phyloP scores from a whole-genome alignment of 2,329 filamentous ascomycete species.

The Berkeleyomyces rouxiae region DNA sequence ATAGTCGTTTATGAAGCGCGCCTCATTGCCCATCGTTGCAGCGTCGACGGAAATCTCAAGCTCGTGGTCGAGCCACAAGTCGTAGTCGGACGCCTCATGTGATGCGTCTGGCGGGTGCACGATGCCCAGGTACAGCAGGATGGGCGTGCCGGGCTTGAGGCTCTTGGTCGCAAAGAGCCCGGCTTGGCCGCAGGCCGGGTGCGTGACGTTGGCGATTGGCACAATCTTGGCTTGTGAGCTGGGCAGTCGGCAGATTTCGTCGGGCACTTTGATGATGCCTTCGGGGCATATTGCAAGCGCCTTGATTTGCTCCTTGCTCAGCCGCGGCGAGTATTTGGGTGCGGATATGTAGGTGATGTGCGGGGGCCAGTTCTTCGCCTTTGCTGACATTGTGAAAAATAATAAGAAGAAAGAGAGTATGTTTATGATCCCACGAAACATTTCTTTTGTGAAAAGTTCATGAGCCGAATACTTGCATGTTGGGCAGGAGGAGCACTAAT shows the following conservation, averaged over 20 bases:
- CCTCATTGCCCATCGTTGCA: slow-evolving; percentile 41
- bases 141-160: slow-evolving; percentile 36
- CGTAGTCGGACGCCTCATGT: slow-evolving; percentile 37
- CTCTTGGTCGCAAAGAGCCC: slow-evolving; percentile 42
- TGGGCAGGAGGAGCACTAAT: background rate
- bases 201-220: slow-evolving; percentile 30
- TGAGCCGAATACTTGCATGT: too few relatives aligned
- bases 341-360: slow-evolving; percentile 34
- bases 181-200: slow-evolving; percentile 41
- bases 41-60: slow-evolving; percentile 44
- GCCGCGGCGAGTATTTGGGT: slow-evolving; percentile 31
- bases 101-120: slow-evolving; percentile 29
- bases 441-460: too few relatives aligned
- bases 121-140: slow-evolving; percentile 45
- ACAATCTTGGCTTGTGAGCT: slow-evolving; percentile 36
- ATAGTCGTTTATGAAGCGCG: slow-evolving; percentile 51
- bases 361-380: slow-evolving; percentile 42
- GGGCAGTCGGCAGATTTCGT: slow-evolving; percentile 26
- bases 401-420: background rate
- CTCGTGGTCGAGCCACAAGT: slow-evolving; percentile 44
- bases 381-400: background rate
- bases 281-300: slow-evolving; percentile 14
- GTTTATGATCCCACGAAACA: too few relatives aligned
- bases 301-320: slow-evolving; percentile 27
- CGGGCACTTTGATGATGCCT: slow-evolving; percentile 20